Conservation (phyloP, 2,329 filamentous ascomycete genomes). For the Colletotrichum karsti region DNA sequence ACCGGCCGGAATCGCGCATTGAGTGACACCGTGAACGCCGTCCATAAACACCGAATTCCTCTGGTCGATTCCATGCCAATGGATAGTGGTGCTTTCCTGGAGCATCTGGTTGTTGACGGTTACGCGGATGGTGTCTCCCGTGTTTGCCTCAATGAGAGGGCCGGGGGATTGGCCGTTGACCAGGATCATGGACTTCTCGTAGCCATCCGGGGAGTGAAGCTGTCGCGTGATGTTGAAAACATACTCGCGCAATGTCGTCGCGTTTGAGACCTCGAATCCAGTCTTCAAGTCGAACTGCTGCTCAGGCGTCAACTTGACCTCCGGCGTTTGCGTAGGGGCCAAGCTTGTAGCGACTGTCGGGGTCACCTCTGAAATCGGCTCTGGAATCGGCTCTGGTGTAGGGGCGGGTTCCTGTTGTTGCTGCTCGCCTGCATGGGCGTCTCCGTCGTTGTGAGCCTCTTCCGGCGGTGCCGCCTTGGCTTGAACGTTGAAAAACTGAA, state of each 20-base stretch:
- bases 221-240: conserved; percentile 61
- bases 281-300: conserved; percentile 21
- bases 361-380: background rate
- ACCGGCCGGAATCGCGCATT: conserved; percentile 67
- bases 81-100: conserved; percentile 60
- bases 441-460: conserved; percentile 7
- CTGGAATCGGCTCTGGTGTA: background rate
- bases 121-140: conserved; percentile 51
- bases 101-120: conserved; percentile 47
- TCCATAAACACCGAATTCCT: conserved; percentile 72
- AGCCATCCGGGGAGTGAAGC: conserved; percentile 63
- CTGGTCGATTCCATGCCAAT: conserved; percentile 76
- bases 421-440: background rate
- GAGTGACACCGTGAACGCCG: conserved; percentile 68
- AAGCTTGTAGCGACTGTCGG: background rate
- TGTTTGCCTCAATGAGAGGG: conserved; percentile 63
- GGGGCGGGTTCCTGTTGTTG: conserved; percentile 12
- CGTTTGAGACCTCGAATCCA: conserved; percentile 2
- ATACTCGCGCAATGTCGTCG: conserved; percentile 53
- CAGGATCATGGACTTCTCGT: conserved; percentile 61
- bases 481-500: conserved; percentile 25
- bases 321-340: conserved; percentile 12
- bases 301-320: conserved; percentile 7
- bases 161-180: conserved; percentile 74
- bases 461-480: conserved; percentile 8